phyloP scores from a whole-genome alignment of 805 yeast genomes.

The Ascoidea rubescens region DNA sequence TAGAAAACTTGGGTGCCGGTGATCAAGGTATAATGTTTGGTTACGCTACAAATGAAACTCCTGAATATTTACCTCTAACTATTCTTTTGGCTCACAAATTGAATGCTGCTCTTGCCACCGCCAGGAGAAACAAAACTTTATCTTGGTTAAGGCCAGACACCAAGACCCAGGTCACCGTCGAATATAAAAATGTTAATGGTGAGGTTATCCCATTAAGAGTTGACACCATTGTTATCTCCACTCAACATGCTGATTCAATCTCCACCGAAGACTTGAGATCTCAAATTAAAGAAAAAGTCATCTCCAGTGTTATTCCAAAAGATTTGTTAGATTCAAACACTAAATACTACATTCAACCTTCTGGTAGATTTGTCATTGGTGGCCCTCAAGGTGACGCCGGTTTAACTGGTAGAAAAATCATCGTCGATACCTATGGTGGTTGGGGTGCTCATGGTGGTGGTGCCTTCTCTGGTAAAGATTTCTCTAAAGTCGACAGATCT shows the following conservation, averaged over 20 bases:
- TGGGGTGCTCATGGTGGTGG: conserved; percentile 99
- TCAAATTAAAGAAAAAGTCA: conserved; percentile 63
- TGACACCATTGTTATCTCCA: conserved; percentile 93
- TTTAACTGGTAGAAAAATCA: conserved; percentile 98
- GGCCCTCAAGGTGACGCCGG: conserved; percentile 99
- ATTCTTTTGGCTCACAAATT: conserved; percentile 88
- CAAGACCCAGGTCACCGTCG: conserved; percentile 98
- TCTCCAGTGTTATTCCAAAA: conserved; percentile 87
- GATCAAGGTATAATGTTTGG: conserved; percentile 99
- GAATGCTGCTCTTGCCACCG: conserved; percentile 92
- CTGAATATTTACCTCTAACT: conserved; percentile 93
- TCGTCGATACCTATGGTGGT: conserved; percentile 99
- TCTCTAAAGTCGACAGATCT: conserved; percentile 98
- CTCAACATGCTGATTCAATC: conserved; percentile 96
- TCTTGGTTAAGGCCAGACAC: conserved; percentile 99
- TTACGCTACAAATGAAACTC: conserved; percentile 98
- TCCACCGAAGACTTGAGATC: conserved; percentile 83
- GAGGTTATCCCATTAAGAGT: conserved; percentile 93
- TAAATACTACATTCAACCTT: conserved; percentile 96
- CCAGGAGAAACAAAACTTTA: conserved; percentile 91
- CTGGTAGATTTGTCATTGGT: conserved; percentile 99
- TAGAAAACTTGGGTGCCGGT: conserved; percentile 99
- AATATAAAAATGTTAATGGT: conserved; percentile 88
- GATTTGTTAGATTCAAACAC: conserved; percentile 88
- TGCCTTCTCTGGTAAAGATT: conserved; percentile 99